Evolutionary conservation across 2,329 filamentous ascomycete species (phyloP).

Genomic region (Fusarium verrucosum): DNA sequence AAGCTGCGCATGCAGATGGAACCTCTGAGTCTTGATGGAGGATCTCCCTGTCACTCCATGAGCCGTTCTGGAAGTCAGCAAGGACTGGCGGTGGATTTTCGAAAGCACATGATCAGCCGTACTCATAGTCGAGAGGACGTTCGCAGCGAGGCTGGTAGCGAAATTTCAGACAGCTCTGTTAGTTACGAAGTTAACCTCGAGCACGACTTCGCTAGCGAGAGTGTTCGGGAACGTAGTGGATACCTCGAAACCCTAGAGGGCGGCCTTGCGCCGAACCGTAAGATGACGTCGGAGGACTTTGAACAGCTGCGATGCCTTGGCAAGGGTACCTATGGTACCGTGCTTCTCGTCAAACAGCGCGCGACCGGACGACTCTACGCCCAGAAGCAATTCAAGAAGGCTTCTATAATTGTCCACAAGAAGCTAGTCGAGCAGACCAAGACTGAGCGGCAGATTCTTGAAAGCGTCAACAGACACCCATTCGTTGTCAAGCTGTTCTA

Average conservation of each 20-base stretch:
- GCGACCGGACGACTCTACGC: constrained; percentile 89
- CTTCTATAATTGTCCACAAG: constrained; percentile 93
- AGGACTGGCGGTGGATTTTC: constrained; percentile 50
- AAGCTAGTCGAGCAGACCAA: constrained; percentile 96
- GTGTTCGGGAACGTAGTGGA: constrained; percentile 57
- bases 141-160: constrained; percentile 62
- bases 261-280: constrained; percentile 68
- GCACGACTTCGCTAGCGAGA: constrained; percentile 82
- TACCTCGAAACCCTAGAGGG: constrained; percentile 62
- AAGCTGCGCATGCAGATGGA: constrained; percentile 85
- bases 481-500: constrained; percentile 99
- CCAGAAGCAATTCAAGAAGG: constrained; percentile 99
- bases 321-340: constrained; percentile 95
- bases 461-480: constrained; percentile 94
- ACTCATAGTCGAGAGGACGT: constrained; percentile 65
- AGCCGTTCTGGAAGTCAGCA: constrained; percentile 60
- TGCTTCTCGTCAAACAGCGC: constrained; percentile 90
- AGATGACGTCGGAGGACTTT: constrained; percentile 94
- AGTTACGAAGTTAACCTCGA: constrained; percentile 88
- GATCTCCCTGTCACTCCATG: constrained; percentile 65
- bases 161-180: constrained; percentile 73
- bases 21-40: constrained; percentile 71
- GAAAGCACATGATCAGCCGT: constrained; percentile 65
- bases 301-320: constrained; percentile 90
- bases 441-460: constrained; percentile 92